Percentiles rank a stretch among this genome's conserved stretches.
Evolutionary conservation across 2,329 filamentous ascomycete genomes (phyloP).

Genomic region (Exophiala mesophila): DNA sequence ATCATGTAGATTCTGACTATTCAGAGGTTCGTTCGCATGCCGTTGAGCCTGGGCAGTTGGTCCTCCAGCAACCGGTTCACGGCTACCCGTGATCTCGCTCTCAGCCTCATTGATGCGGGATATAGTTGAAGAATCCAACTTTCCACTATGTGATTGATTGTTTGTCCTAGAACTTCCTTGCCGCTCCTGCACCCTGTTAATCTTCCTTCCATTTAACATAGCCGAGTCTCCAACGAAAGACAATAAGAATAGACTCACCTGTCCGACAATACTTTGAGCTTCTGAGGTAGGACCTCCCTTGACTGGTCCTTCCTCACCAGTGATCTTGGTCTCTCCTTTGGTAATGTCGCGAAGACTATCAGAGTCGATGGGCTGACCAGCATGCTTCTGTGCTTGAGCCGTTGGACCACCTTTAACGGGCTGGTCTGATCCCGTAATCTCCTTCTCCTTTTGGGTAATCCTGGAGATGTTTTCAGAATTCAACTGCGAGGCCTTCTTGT

Average conservation of each 20-base stretch:
- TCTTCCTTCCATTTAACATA: too few relatives aligned
- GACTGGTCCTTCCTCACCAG: conserved; percentile 30
- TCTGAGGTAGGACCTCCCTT: conserved; percentile 37
- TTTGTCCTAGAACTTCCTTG: too few relatives aligned
- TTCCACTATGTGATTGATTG: conserved; percentile 1
- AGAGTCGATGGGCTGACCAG: conserved; percentile 31
- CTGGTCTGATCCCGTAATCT: conserved; percentile 33
- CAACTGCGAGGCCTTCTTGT: neutral
- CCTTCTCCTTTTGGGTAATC: conserved; percentile 39
- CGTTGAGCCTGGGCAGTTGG: conserved; percentile 40
- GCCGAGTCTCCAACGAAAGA: too few relatives aligned
- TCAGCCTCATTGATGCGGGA: conserved; percentile 38
- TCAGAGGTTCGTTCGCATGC: conserved; percentile 33
- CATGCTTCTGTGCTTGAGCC: conserved; percentile 39
- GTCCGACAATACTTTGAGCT: conserved; percentile 28
- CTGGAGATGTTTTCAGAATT: conserved; percentile 34
- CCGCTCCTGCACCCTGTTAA: too few relatives aligned
- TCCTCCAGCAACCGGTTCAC: conserved; percentile 33
- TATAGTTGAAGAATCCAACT: conserved; percentile 30
- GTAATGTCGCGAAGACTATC: conserved; percentile 39
- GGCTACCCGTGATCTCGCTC: conserved; percentile 35
- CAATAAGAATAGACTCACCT: neutral
- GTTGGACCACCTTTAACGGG: conserved; percentile 39
- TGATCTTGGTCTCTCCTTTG: conserved; percentile 38
- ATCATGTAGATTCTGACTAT: conserved; percentile 33